Evolutionary conservation across 2,329 filamentous ascomycete species (phyloP), one percentile per base, ranked within the genome.

Genomic region (Fusarium musae): DNA sequence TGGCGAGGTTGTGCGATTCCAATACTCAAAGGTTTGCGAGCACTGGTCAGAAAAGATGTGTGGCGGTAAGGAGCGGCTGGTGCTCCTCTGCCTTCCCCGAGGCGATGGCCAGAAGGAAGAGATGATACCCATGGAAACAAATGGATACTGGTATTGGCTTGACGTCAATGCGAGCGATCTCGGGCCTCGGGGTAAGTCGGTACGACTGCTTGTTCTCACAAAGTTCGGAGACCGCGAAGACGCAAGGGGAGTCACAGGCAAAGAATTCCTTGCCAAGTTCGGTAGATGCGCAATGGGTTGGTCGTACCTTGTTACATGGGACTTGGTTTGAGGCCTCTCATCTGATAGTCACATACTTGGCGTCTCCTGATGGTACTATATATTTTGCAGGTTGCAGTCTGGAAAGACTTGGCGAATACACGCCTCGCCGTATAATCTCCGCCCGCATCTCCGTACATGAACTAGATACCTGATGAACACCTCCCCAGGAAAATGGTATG

Each of bases 21-120:
- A 93, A 77, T 95, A 97, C 79, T 89, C 89, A 59, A 92, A 93
- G 66, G 78, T 92, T 16, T 98, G 96, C 80, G 89, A 90, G 77
- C 96, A 98, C 80, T 97, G 93, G 93, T 90, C 91, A 47, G 85
- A 91, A n/a, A 88, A 91, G 73, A 88, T 87, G 69, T 87, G 93
- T 71, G 93, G 92, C 60, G 92, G 91, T 2, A 89, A 87, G 67
- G 87, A 90, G 49, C 93, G 91, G 64, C 84, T 95, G 49, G 90
- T 96, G 77, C 83, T 96, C 62, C 83, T 97, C 23, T 87, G 87
- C 62, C 87, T 94, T 34, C 86, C 91, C 32, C 92, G 91, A 1
- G 75, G 87, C 7, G 90, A 94, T 74, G 93, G 93, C 0, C 84
- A 88, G 12, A 89, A 91, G 57, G 88, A 92, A 15, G 90, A 95